These are phyloP conservation scores for Trichophyton benhamiae DNA, from an alignment of 2,329 filamentous ascomycete species.

Conservation along the genomic window DNA sequence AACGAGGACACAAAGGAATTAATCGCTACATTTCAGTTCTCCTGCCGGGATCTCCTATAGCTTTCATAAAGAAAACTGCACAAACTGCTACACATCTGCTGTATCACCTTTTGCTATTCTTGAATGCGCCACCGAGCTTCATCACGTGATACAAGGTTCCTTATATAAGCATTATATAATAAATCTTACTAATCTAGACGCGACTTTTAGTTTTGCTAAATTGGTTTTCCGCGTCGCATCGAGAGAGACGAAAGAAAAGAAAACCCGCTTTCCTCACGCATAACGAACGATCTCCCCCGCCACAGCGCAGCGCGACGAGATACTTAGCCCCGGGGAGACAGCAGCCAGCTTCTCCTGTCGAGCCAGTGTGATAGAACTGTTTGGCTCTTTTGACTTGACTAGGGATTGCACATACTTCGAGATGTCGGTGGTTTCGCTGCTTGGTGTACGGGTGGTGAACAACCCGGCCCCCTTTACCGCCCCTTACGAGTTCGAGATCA, in stretches of 20 bases:
- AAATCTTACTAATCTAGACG: not conserved
- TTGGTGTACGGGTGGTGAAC: conserved; percentile 92
- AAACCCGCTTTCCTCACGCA: not conserved
- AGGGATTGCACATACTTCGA: not conserved
- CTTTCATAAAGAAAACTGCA: not conserved
- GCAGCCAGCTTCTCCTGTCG: not conserved
- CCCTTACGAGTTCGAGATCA: conserved; percentile 95
- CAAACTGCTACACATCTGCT: not conserved
- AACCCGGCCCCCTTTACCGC: conserved; percentile 91
- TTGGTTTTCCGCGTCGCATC: not conserved
- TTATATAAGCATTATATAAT: too few relatives aligned
- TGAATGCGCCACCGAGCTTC: not conserved
- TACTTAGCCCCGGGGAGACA: not conserved
- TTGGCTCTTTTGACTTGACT: not conserved
- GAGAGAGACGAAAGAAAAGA: not conserved
- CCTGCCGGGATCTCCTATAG: not conserved
- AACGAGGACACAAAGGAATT: not conserved
- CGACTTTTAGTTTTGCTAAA: not conserved
- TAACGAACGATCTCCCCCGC: not conserved
- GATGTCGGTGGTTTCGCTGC: conserved; percentile 93
- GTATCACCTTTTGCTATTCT: not conserved
- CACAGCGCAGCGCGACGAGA: not conserved
- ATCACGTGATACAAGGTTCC: not conserved
- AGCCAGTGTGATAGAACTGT: not conserved
- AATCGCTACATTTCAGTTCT: not conserved